A percentile compares a stretch with the other conserved stretches of the same genome.
Conservation (phyloP, 139 green algal genomes). For the Asterochloris erici region DNA sequence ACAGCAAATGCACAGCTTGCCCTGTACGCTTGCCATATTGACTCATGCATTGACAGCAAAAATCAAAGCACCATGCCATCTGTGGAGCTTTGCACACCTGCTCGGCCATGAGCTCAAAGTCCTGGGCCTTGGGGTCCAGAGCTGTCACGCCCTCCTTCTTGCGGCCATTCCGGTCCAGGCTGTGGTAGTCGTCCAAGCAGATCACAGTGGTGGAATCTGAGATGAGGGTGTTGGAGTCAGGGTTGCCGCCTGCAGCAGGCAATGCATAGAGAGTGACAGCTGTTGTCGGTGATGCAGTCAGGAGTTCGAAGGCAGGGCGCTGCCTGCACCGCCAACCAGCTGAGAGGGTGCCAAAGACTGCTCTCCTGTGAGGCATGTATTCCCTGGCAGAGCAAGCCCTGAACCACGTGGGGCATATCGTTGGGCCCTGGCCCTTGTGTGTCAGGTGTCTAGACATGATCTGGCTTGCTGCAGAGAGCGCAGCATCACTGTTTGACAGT, state of each 20-base stretch:
- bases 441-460: too few relatives aligned
- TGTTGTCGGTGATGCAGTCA: background rate
- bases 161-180: slow-evolving; percentile 89
- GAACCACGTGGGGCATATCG: background rate
- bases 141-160: slow-evolving; percentile 89
- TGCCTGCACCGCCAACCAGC: background rate
- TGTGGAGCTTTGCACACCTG: slow-evolving; percentile 32
- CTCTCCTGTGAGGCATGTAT: background rate
- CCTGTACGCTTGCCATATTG: too few relatives aligned
- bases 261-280: background rate
- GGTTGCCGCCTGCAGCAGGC: slow-evolving; percentile 79
- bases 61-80: too few relatives aligned
- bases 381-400: background rate
- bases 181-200: slow-evolving; percentile 99
- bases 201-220: slow-evolving; percentile 99
- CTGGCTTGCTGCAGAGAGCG: too few relatives aligned
- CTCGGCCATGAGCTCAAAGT: slow-evolving; percentile 99
- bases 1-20: too few relatives aligned
- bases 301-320: background rate
- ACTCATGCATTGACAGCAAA: too few relatives aligned
- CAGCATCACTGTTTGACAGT: too few relatives aligned
- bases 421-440: background rate
- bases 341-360: background rate
- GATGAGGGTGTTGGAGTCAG: slow-evolving; percentile 98
- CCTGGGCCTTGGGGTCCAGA: slow-evolving; percentile 90